Percentiles rank a stretch among this genome's conserved stretches.
phyloP scores from a whole-genome alignment of 257 asterid genomes.

The Solanum pennellii region DNA sequence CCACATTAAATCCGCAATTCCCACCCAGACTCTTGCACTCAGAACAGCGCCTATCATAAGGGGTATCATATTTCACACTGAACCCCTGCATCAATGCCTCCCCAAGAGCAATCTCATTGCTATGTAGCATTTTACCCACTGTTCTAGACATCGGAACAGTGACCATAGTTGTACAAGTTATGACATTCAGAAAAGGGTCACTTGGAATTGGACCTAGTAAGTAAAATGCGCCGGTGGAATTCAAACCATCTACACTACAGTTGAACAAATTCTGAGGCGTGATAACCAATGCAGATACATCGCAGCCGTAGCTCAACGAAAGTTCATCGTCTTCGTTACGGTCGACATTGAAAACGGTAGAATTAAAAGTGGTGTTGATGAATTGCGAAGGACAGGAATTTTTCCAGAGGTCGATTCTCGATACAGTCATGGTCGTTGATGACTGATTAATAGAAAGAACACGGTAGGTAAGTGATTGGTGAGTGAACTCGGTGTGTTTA shows the following conservation, averaged over 20 bases:
- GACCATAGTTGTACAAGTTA: constrained; percentile 20
- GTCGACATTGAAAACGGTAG: not conserved
- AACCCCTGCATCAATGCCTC: constrained; percentile 50
- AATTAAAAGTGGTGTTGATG: not conserved
- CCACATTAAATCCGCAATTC: constrained; percentile 44
- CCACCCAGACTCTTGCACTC: constrained; percentile 36
- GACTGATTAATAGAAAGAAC: constrained; percentile 28
- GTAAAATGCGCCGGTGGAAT: constrained; percentile 23
- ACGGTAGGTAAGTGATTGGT: constrained; percentile 28
- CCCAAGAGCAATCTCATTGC: constrained; percentile 13
- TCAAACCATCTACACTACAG: constrained; percentile 9
- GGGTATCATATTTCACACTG: constrained; percentile 38
- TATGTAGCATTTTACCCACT: constrained; percentile 15
- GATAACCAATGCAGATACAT: not conserved
- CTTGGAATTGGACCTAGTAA: constrained; percentile 38
- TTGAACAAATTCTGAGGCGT: constrained; percentile 27
- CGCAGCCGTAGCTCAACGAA: constrained; percentile 43
- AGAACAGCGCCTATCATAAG: constrained; percentile 26
- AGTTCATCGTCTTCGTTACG: constrained; percentile 13
- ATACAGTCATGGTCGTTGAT: constrained; percentile 14
- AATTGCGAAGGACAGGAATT: constrained; percentile 30
- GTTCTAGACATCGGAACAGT: constrained; percentile 24
- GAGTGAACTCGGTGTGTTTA: constrained; percentile 21
- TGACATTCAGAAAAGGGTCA: constrained; percentile 21
- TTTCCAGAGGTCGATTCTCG: constrained; percentile 40